Conservation (phyloP, 83 land plant species). For the Picea abies region DNA sequence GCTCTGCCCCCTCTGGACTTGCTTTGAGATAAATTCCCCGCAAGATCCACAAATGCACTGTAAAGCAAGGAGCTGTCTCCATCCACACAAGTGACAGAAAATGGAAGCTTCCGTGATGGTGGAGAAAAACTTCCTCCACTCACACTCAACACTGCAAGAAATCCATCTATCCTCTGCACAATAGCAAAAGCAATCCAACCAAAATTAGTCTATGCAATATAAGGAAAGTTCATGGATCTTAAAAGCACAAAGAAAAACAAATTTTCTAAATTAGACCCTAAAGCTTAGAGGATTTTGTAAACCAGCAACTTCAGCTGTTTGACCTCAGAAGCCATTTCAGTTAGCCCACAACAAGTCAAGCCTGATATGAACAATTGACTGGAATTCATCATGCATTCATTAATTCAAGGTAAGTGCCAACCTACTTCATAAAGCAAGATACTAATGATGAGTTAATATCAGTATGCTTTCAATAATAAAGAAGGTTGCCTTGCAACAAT, state of each 20-base stretch:
- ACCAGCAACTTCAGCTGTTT: background rate
- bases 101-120: conserved; percentile 81
- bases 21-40: conserved; percentile 38
- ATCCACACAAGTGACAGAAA: conserved; percentile 88
- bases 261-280: background rate
- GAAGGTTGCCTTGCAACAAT: background rate
- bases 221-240: background rate
- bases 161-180: conserved; percentile 88
- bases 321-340: background rate
- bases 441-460: background rate
- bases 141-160: conserved; percentile 85
- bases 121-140: conserved; percentile 94
- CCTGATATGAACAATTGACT: background rate
- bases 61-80: conserved; percentile 82
- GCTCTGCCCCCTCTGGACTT: conserved; percentile 37
- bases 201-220: background rate
- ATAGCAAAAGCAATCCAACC: background rate
- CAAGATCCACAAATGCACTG: conserved; percentile 82
- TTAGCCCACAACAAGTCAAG: background rate
- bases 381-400: background rate
- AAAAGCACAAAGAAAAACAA: background rate
- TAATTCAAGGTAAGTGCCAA: background rate
- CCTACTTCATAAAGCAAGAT: conserved; percentile 1
- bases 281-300: background rate
- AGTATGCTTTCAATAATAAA: background rate